Conservation (phyloP, 75 land plant genomes). For the Adiantum capillusveneris region DNA sequence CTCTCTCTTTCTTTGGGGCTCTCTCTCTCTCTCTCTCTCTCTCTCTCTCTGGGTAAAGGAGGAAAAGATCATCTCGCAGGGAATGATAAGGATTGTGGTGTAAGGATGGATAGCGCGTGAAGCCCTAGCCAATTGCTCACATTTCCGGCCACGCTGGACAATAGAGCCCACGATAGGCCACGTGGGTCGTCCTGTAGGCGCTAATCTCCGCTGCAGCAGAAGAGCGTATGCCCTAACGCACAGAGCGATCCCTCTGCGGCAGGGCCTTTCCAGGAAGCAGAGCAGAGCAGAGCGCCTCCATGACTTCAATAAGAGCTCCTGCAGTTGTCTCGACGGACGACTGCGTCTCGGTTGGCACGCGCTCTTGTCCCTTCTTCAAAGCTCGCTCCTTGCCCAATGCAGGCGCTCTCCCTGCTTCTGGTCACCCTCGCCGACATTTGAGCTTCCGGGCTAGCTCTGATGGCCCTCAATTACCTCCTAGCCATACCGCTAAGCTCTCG, state of each 20-base stretch:
- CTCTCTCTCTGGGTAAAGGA: no score
- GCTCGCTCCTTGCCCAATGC: background rate
- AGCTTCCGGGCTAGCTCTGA: no score
- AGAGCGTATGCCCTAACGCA: background rate
- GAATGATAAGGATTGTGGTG: slow-evolving; percentile 1
- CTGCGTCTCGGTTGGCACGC: background rate
- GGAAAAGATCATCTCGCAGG: background rate
- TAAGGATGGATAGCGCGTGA: slow-evolving; percentile 2
- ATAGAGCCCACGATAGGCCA: no score
- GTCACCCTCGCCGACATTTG: background rate
- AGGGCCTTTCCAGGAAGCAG: no score
- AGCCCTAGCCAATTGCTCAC: slow-evolving; percentile 6
- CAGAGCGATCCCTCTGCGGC: no score
- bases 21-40: no score
- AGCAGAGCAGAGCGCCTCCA: background rate
- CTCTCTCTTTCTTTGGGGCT: no score
- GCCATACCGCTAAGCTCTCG: slow-evolving; percentile 26
- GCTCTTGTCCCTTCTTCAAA: background rate
- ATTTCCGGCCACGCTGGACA: no score
- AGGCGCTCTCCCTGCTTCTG: background rate
- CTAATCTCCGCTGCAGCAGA: background rate
- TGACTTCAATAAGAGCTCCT: no score
- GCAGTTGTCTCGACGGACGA: background rate
- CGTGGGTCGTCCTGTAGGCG: background rate
- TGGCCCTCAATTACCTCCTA: slow-evolving; percentile 17